phyloP scores from a whole-genome alignment of 805 yeast species.

The Hanseniaspora occidentalis region DNA sequence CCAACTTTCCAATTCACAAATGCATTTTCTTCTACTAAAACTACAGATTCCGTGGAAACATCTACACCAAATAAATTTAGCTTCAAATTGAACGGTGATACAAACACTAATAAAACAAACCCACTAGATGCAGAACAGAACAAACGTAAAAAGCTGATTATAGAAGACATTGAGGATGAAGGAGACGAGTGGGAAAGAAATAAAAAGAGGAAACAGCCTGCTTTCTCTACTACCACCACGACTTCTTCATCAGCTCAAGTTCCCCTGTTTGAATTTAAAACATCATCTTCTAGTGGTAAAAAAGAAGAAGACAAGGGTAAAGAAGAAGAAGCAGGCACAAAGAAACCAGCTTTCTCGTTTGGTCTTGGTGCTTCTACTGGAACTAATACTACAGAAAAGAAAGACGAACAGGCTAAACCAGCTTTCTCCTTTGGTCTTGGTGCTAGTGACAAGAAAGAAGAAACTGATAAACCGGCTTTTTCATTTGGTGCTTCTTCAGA shows the following conservation, averaged over 20 bases:
- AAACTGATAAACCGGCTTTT: conserved; percentile 4
- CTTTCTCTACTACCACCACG: neutral
- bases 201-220: conserved; percentile 7
- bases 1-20: neutral
- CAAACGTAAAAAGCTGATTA: neutral
- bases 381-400: conserved; percentile 3
- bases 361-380: conserved; percentile 5
- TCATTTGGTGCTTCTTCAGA: conserved; percentile 1
- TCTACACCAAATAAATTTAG: neutral
- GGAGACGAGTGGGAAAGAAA: conserved; percentile 2
- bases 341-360: conserved; percentile 12
- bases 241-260: neutral
- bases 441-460: conserved; percentile 4
- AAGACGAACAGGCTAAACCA: conserved; percentile 1
- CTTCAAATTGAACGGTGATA: neutral
- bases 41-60: too few species aligned
- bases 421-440: conserved; percentile 8
- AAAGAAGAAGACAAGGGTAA: neutral
- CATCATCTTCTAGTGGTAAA: neutral
- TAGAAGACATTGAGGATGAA: neutral
- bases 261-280: neutral
- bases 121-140: too few species aligned
- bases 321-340: conserved; percentile 2
- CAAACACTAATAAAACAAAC: neutral
- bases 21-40: neutral